Conservation (phyloP, 768 basidiomycete genomes). For the Russula sp. region DNA sequence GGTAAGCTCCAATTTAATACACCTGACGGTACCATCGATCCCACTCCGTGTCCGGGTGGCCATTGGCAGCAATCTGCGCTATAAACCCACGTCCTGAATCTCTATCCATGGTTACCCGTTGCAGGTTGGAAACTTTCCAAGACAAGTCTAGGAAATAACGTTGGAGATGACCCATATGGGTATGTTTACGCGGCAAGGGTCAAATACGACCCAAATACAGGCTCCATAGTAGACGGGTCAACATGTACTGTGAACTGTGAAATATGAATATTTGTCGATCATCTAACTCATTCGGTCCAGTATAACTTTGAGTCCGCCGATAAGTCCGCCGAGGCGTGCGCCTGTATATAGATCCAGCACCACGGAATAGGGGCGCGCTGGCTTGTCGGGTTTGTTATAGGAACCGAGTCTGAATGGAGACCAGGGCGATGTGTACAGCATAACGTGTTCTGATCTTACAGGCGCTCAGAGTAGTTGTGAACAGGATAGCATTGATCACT, state of each 20-base stretch:
- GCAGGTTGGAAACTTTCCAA: background rate
- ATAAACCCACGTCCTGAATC: background rate
- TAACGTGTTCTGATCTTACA: no score
- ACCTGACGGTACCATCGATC: background rate
- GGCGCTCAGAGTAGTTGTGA: background rate
- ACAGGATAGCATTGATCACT: background rate
- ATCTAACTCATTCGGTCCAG: background rate
- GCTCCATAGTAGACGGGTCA: background rate
- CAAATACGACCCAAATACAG: background rate
- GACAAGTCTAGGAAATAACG: background rate
- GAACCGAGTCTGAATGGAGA: no score
- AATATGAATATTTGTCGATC: background rate
- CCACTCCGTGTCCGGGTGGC: background rate
- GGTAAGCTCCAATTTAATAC: background rate
- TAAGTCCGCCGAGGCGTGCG: no score
- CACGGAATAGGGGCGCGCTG: no score
- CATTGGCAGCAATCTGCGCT: background rate
- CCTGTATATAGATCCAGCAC: no score
- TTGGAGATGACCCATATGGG: constrained; percentile 1
- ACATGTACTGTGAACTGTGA: no score
- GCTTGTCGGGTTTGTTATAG: no score
- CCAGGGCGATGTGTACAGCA: no score
- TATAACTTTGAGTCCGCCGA: no score
- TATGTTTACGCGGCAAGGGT: background rate
- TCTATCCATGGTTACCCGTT: constrained; percentile 4